Conservation (phyloP, 2,329 filamentous ascomycete genomes). For the Fusarium sp. region DNA sequence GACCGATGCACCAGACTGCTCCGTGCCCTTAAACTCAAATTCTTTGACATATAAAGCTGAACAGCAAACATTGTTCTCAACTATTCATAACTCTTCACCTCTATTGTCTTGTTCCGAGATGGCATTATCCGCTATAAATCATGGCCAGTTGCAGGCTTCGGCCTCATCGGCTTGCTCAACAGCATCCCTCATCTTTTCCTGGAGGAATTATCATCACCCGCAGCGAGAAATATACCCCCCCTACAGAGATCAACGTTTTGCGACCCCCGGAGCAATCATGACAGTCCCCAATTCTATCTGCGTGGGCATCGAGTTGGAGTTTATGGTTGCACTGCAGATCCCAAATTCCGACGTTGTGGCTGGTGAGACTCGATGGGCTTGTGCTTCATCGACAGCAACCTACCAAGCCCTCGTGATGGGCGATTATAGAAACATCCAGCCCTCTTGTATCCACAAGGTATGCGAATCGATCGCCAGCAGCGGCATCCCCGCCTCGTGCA, state of each 20-base stretch:
- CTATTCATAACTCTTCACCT: slow-evolving; percentile 18
- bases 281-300: slow-evolving; percentile 22
- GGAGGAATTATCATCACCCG: slow-evolving; percentile 17
- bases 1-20: slow-evolving; percentile 5
- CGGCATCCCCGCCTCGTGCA: slow-evolving; percentile 42
- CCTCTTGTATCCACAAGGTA: slow-evolving; percentile 36
- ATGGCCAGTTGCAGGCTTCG: slow-evolving; percentile 18
- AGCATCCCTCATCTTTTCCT: slow-evolving; percentile 4
- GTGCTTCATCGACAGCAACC: slow-evolving; percentile 18
- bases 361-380: slow-evolving; percentile 31
- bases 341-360: slow-evolving; percentile 7
- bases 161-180: slow-evolving; percentile 28
- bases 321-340: slow-evolving; percentile 43
- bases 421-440: slow-evolving; percentile 20
- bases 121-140: slow-evolving; percentile 33
- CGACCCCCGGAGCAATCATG: slow-evolving; percentile 13
- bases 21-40: slow-evolving; percentile 1
- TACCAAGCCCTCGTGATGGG: slow-evolving; percentile 30
- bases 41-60: slow-evolving; percentile 14
- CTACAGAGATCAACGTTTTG: slow-evolving; percentile 3
- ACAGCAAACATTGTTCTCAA: neutral
- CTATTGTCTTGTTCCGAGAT: slow-evolving; percentile 29
- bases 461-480: slow-evolving; percentile 39
- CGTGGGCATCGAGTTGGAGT: slow-evolving; percentile 49
- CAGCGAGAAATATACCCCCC: slow-evolving; percentile 11